These are phyloP conservation scores for Candida odintsovae DNA, from an alignment of 805 yeast species.

Conservation along the genomic window DNA sequence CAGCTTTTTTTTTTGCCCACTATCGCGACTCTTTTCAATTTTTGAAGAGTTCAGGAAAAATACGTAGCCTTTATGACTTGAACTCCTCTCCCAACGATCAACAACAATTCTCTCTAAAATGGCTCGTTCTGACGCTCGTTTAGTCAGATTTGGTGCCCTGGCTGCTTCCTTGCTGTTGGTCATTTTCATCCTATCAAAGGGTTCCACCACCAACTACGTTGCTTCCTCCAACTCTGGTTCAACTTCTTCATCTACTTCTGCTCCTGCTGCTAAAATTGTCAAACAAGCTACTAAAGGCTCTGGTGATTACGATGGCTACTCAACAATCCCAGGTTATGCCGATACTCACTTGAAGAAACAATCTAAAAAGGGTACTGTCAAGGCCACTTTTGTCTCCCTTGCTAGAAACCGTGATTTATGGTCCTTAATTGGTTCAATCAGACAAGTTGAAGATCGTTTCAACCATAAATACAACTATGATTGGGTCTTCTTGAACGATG, in stretches of 20 bases:
- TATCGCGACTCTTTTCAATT: background rate
- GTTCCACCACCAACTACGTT: constrained; percentile 22
- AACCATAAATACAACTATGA: constrained; percentile 60
- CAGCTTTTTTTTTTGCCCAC: background rate
- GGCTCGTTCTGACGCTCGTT: constrained; percentile 26
- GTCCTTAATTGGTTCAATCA: constrained; percentile 51
- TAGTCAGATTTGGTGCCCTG: constrained; percentile 21
- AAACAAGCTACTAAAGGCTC: constrained; percentile 11
- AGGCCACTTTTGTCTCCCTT: constrained; percentile 64
- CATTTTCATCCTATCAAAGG: constrained; percentile 23
- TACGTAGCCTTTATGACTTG: background rate
- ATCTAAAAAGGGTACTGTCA: constrained; percentile 26
- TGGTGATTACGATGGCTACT: constrained; percentile 8
- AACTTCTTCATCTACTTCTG: constrained; percentile 1
- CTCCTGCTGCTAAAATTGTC: constrained; percentile 8
- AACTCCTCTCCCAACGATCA: background rate
- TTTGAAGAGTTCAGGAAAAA: background rate
- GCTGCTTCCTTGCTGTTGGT: constrained; percentile 22
- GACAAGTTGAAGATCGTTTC: constrained; percentile 63
- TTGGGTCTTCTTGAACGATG: constrained; percentile 76
- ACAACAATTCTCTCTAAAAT: constrained; percentile 5
- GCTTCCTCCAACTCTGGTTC: constrained; percentile 8
- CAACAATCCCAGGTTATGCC: constrained; percentile 9
- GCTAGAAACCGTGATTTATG: constrained; percentile 65
- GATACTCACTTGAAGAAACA: constrained; percentile 19